Evolutionary conservation across 257 asterid species (phyloP).

Genomic region (Agastache rugosa): DNA sequence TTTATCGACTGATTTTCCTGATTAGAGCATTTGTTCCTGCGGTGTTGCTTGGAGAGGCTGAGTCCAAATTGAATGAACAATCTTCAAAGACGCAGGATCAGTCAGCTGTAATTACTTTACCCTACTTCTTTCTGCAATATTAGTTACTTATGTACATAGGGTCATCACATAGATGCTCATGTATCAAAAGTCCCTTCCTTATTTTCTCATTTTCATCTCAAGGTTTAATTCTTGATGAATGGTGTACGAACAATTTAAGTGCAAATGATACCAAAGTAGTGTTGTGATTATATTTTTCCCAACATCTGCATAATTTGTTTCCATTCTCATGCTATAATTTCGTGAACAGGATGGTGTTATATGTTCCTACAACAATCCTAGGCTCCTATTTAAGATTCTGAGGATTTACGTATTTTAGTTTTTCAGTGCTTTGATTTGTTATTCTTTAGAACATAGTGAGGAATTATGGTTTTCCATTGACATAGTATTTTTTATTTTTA

Average conservation of each 20-base stretch:
- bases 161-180: slow-evolving; percentile 3
- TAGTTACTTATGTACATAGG: slow-evolving; percentile 19
- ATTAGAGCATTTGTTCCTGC: slow-evolving; percentile 99
- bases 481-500: slow-evolving; percentile 32
- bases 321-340: slow-evolving; percentile 15
- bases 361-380: slow-evolving; percentile 2
- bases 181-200: background rate
- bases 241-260: slow-evolving; percentile 1
- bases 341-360: slow-evolving; percentile 1
- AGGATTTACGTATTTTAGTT: slow-evolving; percentile 19
- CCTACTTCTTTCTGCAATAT: slow-evolving; percentile 18
- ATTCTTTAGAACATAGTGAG: slow-evolving; percentile 19
- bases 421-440: slow-evolving; percentile 30
- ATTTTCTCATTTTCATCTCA: background rate
- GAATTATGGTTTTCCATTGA: slow-evolving; percentile 30
- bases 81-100: slow-evolving; percentile 79
- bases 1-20: slow-evolving; percentile 36
- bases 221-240: slow-evolving; percentile 9
- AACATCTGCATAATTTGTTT: slow-evolving; percentile 28
- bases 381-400: slow-evolving; percentile 19
- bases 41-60: slow-evolving; percentile 94
- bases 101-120: slow-evolving; percentile 60
- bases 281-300: slow-evolving; percentile 4
- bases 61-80: slow-evolving; percentile 79
- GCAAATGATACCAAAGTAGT: background rate